phyloP scores from a whole-genome alignment of 1,139 yeast genomes.

The Suhomyces taliae region DNA sequence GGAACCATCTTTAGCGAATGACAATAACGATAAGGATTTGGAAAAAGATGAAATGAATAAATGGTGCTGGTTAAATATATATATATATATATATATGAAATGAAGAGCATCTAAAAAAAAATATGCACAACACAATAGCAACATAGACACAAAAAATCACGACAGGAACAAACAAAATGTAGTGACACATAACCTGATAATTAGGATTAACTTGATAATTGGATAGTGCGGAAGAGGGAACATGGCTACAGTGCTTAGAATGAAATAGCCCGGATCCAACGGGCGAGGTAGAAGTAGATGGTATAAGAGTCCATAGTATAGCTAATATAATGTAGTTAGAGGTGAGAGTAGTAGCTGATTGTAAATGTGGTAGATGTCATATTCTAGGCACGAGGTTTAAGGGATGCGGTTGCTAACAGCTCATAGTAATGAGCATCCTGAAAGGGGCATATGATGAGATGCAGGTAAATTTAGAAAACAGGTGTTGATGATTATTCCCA shows the following conservation, averaged over 20 bases:
- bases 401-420: neutral
- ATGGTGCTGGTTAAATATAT: constrained; percentile 1
- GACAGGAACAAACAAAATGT: neutral
- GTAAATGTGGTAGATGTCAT: too few relatives aligned
- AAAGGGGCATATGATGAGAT: neutral
- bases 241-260: too few relatives aligned
- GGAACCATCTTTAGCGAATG: constrained; percentile 17
- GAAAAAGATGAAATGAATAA: neutral
- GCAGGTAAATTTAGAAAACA: neutral
- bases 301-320: too few relatives aligned
- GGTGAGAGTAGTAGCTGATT: too few relatives aligned
- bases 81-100: neutral
- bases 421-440: neutral
- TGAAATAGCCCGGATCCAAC: too few relatives aligned
- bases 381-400: neutral
- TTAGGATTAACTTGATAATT: neutral
- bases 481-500: neutral
- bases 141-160: neutral
- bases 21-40: neutral
- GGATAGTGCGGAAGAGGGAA: neutral
- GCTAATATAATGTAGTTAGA: too few relatives aligned
- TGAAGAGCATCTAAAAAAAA: neutral
- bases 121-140: neutral
- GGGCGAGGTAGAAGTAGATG: too few relatives aligned
- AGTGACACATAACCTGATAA: neutral